Evolutionary conservation across 2,329 filamentous ascomycete genomes (phyloP), one percentile per base, ranked within the genome.

Genomic region (Pleurostoma richardsiae): DNA sequence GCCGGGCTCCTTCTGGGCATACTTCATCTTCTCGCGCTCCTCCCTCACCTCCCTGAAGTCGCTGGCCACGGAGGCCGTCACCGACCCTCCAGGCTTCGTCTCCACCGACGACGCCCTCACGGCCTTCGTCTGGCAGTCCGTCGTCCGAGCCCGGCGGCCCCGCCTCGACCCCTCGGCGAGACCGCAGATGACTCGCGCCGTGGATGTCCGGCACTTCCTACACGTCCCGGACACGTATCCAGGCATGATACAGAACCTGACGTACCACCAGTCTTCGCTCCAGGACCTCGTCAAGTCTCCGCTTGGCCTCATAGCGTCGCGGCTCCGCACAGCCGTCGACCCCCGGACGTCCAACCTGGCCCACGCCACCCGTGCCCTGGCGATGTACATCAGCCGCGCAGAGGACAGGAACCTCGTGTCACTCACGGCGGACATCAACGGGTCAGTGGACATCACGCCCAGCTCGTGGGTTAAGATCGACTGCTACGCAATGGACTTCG

Each of bases 51-150:
- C 52, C 0, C 57, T 80, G 2, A 80, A 80, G 49, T 40, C 54
- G 0, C 31, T 54, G 0, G 71, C 72, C 4, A 57, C 56, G 5
- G 40, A 54, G 45, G 51, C 54, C 7, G 44, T 58, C 44, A 49
- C 58, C 26, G 19, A 43, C 3, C 41, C 54, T 4, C 38, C 36
- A 1, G 48, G 49, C 3, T 79, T 67, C 50, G 56, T 80, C 27
- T 77, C 76, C 2, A 80, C 76, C 1, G 76, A 82, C 46, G 78
- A 82, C 53, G 64, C 69, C 3, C 58, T 81, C 10, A 72, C 60
- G 3, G 74, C 75, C 0, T 71, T 80, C 41, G 59, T 79, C 46
- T 81, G 73, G 73, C 65, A 74, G 49, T 64, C 63, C 0, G 53
- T 75, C 7, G 59, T 61, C 0, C 69, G 69, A 30, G 68, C 64